phyloP scores from a whole-genome alignment of 345 rosid genomes.

The Pugionium cornutum region DNA sequence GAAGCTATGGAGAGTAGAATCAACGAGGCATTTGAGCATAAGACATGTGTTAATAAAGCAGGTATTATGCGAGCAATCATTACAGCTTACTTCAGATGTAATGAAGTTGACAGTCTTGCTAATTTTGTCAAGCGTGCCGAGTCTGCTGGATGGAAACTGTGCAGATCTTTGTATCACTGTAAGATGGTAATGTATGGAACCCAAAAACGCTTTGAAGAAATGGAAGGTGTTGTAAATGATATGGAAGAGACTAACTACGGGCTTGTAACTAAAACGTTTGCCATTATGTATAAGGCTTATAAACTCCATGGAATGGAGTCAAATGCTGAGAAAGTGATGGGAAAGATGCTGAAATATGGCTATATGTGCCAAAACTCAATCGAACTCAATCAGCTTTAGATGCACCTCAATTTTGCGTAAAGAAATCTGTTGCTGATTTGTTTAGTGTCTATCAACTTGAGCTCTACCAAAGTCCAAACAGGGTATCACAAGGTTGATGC shows the following conservation, averaged over 20 bases:
- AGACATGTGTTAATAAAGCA: constrained; percentile 45
- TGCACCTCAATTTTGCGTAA: constrained; percentile 31
- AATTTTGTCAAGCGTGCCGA: constrained; percentile 67
- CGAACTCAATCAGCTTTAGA: constrained; percentile 23
- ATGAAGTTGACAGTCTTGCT: constrained; percentile 66
- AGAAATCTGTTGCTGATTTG: constrained; percentile 32
- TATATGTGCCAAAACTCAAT: constrained; percentile 31
- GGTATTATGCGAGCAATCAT: constrained; percentile 57
- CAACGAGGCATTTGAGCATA: constrained; percentile 66
- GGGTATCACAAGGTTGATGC: constrained; percentile 39
- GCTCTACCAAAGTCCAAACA: constrained; percentile 12
- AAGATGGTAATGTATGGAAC: constrained; percentile 71
- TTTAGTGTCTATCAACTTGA: constrained; percentile 25
- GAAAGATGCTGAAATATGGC: constrained; percentile 78
- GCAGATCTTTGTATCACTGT: constrained; percentile 70
- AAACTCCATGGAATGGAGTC: constrained; percentile 42
- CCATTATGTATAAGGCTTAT: constrained; percentile 62
- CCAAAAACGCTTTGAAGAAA: constrained; percentile 62
- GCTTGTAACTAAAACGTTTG: constrained; percentile 54
- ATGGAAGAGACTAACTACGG: constrained; percentile 58
- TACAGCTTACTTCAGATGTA: constrained; percentile 56
- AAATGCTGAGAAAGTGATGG: constrained; percentile 56
- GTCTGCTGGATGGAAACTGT: constrained; percentile 72
- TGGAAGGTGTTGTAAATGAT: constrained; percentile 70
- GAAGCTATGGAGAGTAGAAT: constrained; percentile 74